phyloP scores from a whole-genome alignment of 768 basidiomycete genomes.

The Tremella yokohamensis region DNA sequence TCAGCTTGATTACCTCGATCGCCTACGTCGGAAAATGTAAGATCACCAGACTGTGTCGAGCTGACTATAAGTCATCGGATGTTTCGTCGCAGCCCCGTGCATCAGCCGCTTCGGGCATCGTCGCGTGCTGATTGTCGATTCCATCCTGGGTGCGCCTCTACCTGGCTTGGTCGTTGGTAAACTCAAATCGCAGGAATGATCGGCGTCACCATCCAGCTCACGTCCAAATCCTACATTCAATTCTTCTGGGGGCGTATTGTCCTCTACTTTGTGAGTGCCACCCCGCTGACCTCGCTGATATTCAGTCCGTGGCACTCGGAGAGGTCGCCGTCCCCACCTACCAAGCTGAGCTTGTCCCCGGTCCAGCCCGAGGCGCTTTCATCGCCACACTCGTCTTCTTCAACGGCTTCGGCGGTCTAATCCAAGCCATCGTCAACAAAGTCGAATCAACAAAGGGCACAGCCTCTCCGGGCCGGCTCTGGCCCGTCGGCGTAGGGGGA shows the following conservation, averaged over 20 bases:
- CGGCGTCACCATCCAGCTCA: not conserved
- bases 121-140: no score
- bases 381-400: slow-evolving; percentile 4
- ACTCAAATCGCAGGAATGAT: not conserved
- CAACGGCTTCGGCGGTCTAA: slow-evolving; percentile 4
- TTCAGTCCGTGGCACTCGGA: slow-evolving; percentile 2
- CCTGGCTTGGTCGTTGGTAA: not conserved
- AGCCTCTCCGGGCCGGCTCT: not conserved
- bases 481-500: not conserved
- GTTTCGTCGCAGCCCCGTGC: not conserved
- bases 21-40: slow-evolving; percentile 1
- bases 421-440: slow-evolving; percentile 2
- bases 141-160: not conserved
- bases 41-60: not conserved
- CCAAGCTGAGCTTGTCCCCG: slow-evolving; percentile 2
- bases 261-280: slow-evolving; percentile 1
- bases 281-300: not conserved
- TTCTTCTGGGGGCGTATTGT: slow-evolving; percentile 4
- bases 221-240: slow-evolving; percentile 5
- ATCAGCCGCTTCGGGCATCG: no score
- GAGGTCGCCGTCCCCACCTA: slow-evolving; percentile 2
- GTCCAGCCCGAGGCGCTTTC: slow-evolving; percentile 1
- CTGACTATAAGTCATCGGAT: slow-evolving; percentile 2
- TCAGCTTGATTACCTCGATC: slow-evolving; percentile 1
- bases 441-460: slow-evolving; percentile 1